Evolutionary conservation across 2,329 filamentous ascomycete species (phyloP).

Genomic region (Aspergillus thermomutatus): DNA sequence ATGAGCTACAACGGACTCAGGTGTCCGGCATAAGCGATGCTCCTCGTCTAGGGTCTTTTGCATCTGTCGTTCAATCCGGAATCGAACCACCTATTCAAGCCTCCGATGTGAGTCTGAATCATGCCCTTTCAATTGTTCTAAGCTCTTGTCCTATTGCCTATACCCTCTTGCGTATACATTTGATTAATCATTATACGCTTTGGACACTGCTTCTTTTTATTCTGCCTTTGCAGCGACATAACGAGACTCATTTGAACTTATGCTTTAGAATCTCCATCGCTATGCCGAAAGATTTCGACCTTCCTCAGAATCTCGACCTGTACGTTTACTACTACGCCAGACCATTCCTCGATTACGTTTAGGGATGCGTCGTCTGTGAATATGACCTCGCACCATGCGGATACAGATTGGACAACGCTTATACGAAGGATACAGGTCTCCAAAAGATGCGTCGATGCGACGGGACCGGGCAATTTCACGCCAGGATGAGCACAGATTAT

Average conservation of each 20-base stretch:
- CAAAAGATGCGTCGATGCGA: slow-evolving; percentile 10
- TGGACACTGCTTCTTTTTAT: neutral
- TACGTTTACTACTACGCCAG: slow-evolving; percentile 18
- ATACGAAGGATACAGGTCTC: slow-evolving; percentile 13
- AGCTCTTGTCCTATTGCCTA: neutral
- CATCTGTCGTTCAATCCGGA: neutral
- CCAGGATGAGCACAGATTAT: slow-evolving; percentile 23
- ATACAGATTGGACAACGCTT: slow-evolving; percentile 4
- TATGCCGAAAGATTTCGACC: slow-evolving; percentile 17
- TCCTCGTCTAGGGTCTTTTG: slow-evolving; percentile 9
- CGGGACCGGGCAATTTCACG: slow-evolving; percentile 7
- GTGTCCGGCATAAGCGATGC: slow-evolving; percentile 21
- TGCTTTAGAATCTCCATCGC: slow-evolving; percentile 8
- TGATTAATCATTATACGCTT: neutral
- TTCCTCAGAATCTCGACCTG: slow-evolving; percentile 8
- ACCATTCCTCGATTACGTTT: slow-evolving; percentile 13
- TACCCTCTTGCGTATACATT: neutral
- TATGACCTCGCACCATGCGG: slow-evolving; percentile 9
- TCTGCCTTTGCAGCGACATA: neutral
- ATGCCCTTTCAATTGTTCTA: neutral
- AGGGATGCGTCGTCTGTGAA: slow-evolving; percentile 24
- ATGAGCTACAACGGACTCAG: slow-evolving; percentile 18
- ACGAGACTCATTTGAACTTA: neutral
- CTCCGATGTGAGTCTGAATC: neutral
- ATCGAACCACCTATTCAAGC: neutral